Evolutionary conservation across 148 eudicot genomes (phyloP), one percentile per base, ranked within the genome.

Genomic region (Vaccinium myrtillus): DNA sequence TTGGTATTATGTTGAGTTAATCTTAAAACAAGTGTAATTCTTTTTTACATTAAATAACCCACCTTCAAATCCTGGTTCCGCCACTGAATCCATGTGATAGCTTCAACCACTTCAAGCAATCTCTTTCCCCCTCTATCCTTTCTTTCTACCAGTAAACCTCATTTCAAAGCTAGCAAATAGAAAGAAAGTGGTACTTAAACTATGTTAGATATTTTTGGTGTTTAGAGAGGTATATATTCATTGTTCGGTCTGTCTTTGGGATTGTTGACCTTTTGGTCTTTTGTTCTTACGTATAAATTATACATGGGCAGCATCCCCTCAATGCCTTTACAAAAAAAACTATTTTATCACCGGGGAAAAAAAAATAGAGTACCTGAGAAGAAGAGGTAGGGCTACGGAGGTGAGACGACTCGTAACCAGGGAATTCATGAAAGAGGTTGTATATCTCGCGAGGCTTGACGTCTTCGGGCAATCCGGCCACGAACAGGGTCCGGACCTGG

Each of bases 391-490:
- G 75, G 85, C 87, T 84, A 10, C 95, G 94, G 80, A 95, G 96
- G 87, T 94, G 92, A 79, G 96, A 91, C 49, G 98, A 92, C 49
- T 89, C 86, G 65, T 90, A 95, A 7, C 98, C 98, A 0, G 95
- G 96, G 67, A 94, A 95, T 4, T 94, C 96, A 2, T 94, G 95
- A 63, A 94, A 95, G 10, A 95, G 95, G 84, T 95, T 93, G 85
- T 92, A 93, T 46, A 95, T 90, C 86, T 95, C 98, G 36, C 98
- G 96, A 49, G 91, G 83, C 85, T 91, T 91, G 39, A 94, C 95
- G 74, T 95, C 93, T 25, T 90, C 92, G 1, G 98, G 98, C 14
- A 95, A 92, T 0, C 98, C 98, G 39, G 98, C 98, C 49, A 95
- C 84, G 85, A 95, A 95, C 25, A 95, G 91, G 1, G 98, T 95